Evolutionary conservation across 441 rosid species (phyloP).

Genomic region (Capsella rubella): DNA sequence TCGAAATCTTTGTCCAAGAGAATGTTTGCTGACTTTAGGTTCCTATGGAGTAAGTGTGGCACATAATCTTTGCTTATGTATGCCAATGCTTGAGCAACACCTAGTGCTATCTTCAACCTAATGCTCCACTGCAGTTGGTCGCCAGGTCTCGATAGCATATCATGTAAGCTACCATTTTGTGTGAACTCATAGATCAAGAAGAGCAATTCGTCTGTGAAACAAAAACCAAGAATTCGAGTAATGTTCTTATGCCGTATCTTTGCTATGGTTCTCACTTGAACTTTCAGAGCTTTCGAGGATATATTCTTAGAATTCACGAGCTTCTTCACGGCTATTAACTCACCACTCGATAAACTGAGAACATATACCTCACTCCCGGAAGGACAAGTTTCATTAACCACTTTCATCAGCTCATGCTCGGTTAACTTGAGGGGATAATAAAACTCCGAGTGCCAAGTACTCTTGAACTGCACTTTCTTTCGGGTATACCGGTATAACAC

Average conservation of each 20-base stretch:
- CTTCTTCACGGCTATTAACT: conserved; percentile 64
- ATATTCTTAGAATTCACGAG: conserved; percentile 55
- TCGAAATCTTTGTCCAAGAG: conserved; percentile 61
- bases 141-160: conserved; percentile 50
- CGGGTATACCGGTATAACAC: conserved; percentile 55
- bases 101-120: conserved; percentile 64
- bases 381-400: conserved; percentile 62
- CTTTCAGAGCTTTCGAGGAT: conserved; percentile 59
- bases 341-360: conserved; percentile 62
- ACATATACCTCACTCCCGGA: conserved; percentile 52
- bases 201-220: conserved; percentile 61
- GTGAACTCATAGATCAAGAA: conserved; percentile 64
- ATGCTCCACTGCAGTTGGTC: conserved; percentile 60
- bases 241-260: conserved; percentile 70
- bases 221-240: conserved; percentile 65
- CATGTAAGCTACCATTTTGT: conserved; percentile 67
- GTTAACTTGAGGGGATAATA: conserved; percentile 67
- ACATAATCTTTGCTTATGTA: conserved; percentile 66
- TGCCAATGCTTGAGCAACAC: conserved; percentile 67
- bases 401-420: conserved; percentile 59
- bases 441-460: conserved; percentile 63
- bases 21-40: conserved; percentile 63
- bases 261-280: conserved; percentile 68
- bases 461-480: conserved; percentile 56
- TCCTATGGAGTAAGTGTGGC: conserved; percentile 70